Conservation (phyloP, 2,329 filamentous ascomycete genomes). For the Cercospora citrullina region DNA sequence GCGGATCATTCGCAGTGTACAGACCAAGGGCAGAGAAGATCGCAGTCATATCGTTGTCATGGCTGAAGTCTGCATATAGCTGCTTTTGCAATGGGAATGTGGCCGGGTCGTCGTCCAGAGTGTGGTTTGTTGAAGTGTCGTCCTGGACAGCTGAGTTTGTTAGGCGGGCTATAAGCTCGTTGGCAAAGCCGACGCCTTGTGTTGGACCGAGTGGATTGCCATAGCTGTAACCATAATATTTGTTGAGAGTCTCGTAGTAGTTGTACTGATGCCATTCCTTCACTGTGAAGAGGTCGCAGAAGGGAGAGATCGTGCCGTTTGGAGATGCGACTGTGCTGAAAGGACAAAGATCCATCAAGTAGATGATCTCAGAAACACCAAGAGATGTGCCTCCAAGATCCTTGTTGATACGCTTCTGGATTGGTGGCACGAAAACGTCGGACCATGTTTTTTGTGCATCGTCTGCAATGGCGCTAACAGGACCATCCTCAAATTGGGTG, state of each 20-base stretch:
- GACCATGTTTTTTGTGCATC: slow-evolving; percentile 60
- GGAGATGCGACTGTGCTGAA: slow-evolving; percentile 74
- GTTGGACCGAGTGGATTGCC: slow-evolving; percentile 79
- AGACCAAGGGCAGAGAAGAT: slow-evolving; percentile 76
- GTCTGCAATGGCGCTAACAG: slow-evolving; percentile 50
- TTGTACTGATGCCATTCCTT: slow-evolving; percentile 82
- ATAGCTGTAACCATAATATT: slow-evolving; percentile 78
- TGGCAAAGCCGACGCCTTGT: slow-evolving; percentile 83
- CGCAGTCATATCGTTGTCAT: slow-evolving; percentile 83
- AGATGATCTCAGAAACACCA: slow-evolving; percentile 61
- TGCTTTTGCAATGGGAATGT: slow-evolving; percentile 70
- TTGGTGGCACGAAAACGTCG: slow-evolving; percentile 63
- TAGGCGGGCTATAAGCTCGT: slow-evolving; percentile 81
- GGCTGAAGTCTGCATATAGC: slow-evolving; percentile 86
- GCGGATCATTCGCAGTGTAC: slow-evolving; percentile 64
- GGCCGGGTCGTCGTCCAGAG: slow-evolving; percentile 64
- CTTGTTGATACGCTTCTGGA: slow-evolving; percentile 67
- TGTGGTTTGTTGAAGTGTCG: slow-evolving; percentile 73
- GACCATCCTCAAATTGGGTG: slow-evolving; percentile 65
- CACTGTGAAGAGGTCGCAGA: slow-evolving; percentile 73
- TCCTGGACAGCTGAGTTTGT: slow-evolving; percentile 69
- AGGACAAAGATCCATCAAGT: slow-evolving; percentile 85
- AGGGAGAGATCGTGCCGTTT: slow-evolving; percentile 60
- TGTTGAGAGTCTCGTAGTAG: slow-evolving; percentile 76
- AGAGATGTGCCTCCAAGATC: slow-evolving; percentile 69